Percentiles rank a stretch among this genome's conserved stretches.
phyloP scores from a whole-genome alignment of 2,329 filamentous ascomycete species.

The Colletotrichum filicis region DNA sequence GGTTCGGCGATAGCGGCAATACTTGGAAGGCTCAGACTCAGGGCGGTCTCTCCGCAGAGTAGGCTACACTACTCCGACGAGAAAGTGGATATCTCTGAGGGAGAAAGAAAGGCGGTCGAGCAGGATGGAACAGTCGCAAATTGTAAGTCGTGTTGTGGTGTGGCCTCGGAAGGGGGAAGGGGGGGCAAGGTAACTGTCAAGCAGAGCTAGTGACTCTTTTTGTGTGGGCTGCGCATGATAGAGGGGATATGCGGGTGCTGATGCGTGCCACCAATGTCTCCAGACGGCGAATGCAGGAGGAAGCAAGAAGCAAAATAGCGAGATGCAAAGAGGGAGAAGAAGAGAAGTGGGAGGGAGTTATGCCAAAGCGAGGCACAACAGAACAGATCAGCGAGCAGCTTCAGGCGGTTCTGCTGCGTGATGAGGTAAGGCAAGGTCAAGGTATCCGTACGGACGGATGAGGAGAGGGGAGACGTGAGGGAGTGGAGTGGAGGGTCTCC shows the following conservation, averaged over 20 bases:
- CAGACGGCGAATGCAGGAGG: slow-evolving; percentile 4
- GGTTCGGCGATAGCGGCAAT: slow-evolving; percentile 30
- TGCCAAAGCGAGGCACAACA: neutral
- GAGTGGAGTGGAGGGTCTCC: neutral
- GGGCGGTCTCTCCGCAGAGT: neutral
- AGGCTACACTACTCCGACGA: neutral
- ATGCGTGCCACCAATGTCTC: slow-evolving; percentile 9
- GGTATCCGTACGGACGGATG: neutral
- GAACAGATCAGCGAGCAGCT: neutral
- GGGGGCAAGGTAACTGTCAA: neutral
- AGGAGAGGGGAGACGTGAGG: neutral
- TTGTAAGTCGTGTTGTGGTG: slow-evolving; percentile 16
- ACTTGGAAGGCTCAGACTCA: neutral
- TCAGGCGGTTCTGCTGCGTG: neutral
- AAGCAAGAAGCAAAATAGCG: neutral
- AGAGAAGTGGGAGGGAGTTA: neutral
- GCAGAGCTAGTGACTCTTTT: slow-evolving; percentile 27
- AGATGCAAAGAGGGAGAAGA: neutral
- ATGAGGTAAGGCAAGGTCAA: neutral
- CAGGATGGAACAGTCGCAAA: neutral
- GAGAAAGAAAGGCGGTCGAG: neutral
- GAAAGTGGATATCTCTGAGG: slow-evolving; percentile 30
- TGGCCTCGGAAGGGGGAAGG: slow-evolving; percentile 14
- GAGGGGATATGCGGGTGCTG: slow-evolving; percentile 19
- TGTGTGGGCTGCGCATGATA: slow-evolving; percentile 29